Evolutionary conservation across 139 green algal species (phyloP).

Genomic region (Yamagishiella unicocca): DNA sequence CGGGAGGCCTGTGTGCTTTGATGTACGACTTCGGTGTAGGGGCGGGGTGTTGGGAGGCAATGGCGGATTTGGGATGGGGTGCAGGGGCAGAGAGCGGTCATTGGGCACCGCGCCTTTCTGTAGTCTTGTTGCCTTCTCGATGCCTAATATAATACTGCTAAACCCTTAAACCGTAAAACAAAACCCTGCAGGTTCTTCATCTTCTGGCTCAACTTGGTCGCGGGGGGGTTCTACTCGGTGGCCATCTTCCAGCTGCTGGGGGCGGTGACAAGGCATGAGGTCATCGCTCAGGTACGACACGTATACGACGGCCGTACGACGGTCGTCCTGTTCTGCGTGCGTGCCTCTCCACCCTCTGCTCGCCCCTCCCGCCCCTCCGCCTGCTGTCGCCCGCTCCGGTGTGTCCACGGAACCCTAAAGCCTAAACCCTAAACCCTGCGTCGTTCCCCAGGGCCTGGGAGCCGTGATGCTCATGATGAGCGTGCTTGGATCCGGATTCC

Average conservation of each 20-base stretch:
- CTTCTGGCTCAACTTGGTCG: conserved; percentile 58
- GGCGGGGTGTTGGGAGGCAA: too few species aligned
- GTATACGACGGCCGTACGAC: not conserved
- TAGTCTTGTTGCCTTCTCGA: not conserved
- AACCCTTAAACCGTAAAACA: too few species aligned
- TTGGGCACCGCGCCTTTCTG: not conserved
- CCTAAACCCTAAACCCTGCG: not conserved
- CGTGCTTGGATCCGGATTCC: conserved; percentile 68
- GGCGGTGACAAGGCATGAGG: conserved; percentile 42
- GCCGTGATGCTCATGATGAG: conserved; percentile 62
- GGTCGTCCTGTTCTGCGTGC: not conserved
- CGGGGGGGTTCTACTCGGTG: conserved; percentile 50
- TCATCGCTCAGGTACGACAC: conserved; percentile 40
- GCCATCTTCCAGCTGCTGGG: conserved; percentile 74
- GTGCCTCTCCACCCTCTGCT: not conserved
- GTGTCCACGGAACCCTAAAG: too few species aligned
- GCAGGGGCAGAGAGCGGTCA: too few species aligned
- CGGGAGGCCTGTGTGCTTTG: too few species aligned
- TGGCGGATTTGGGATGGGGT: too few species aligned
- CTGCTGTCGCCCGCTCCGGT: not conserved
- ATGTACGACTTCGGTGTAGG: not conserved
- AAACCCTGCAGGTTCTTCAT: conserved; percentile 74
- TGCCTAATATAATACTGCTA: not conserved
- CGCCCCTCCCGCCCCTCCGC: not conserved
- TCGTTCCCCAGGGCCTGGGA: conserved; percentile 41